Evolutionary conservation across 1,284 basidiomycete genomes (phyloP), one percentile per base, ranked within the genome.

Genomic region (Puccinia coronata): DNA sequence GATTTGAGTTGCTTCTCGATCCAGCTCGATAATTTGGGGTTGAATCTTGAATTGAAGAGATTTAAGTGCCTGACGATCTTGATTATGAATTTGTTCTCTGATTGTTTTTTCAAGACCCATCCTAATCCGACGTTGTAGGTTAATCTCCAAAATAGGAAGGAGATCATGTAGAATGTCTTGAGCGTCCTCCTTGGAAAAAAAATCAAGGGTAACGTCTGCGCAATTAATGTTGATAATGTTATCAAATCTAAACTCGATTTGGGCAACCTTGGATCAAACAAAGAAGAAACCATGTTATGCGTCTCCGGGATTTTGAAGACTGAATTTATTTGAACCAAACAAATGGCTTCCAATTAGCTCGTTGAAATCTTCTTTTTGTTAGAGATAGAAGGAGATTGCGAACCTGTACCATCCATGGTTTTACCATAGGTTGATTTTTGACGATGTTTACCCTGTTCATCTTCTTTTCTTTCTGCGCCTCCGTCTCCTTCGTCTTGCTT

Each of bases 261-360:
- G 3, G 92, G 92, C 84, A 93, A 91, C 5, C 90, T 89, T 2
- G 96, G 97, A 85, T 95, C 90, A 85, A 97, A 93, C 34, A 99
- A 89, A 9, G 92, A 92, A 4, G 95, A 95, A 82, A 99, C 87
- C 82, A 98, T 95, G 86, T 97, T 95, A 86, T 97, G 94, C 0
- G 97, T 99, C 59, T 94, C 92, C 12, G 96, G 96, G 51, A 98
- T 95, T 77, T 91, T 90, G 86, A 99, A 99, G 16, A 97, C 95
- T 95, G 49, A 5, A 28, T 20, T 23, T 16, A 53, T 31, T 4
- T 0, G 53, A 51, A 25, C 18, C 34, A 53, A 23, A 16, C 23
- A 69, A 70, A 49, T 20, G 2, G 16, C 43, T 18, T 31, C 28
- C 2, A 51, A 23, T 53, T 31, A 53, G 69, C 49, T 36, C 49